Evolutionary conservation across 805 yeast species (phyloP), one percentile per base, ranked within the genome.

Genomic region (Saturnispora mendoncae): DNA sequence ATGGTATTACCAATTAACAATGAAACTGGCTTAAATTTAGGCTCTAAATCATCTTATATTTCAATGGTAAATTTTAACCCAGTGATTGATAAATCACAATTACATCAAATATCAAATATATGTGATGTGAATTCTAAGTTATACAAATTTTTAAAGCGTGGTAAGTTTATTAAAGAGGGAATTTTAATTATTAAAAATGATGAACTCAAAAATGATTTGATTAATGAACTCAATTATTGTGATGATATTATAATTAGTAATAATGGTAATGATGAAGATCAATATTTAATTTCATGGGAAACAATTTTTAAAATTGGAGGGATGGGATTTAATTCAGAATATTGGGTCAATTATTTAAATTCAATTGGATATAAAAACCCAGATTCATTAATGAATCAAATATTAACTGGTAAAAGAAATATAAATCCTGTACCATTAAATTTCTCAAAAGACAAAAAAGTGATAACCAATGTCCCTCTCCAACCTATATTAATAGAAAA

Each of bases 61-160:
- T 28, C 33, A 8, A 21, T 37, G 14, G 41, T 38, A 7, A 38
- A 38, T 19, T 30, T 23, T 17, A 25, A 30, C n/a, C 41, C 41
- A 6, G 21, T 17, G 10, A 17, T 37, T 13, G 20, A 29, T 14
- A 30, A 37, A 24, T 15, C 28, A 14, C 41, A 38, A 38, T 25
- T 37, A 30, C 6, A 9, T 23, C 26, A 23, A 7, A 23, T 23
- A n/a, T n/a, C n/a, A n/a, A n/a, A n/a, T n/a, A n/a, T n/a, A n/a
- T n/a, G n/a, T n/a, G n/a, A n/a, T n/a, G n/a, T n/a, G n/a, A n/a
- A n/a, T n/a, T n/a, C n/a, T n/a, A n/a, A n/a, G n/a, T n/a, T n/a
- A n/a, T n/a, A n/a, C n/a, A n/a, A n/a, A n/a, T n/a, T n/a, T n/a
- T n/a, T n/a, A n/a, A n/a, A n/a, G n/a, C n/a, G n/a, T n/a, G n/a